Conservation (phyloP, 2,329 filamentous ascomycete species). For the Elsinoe fawcettii region DNA sequence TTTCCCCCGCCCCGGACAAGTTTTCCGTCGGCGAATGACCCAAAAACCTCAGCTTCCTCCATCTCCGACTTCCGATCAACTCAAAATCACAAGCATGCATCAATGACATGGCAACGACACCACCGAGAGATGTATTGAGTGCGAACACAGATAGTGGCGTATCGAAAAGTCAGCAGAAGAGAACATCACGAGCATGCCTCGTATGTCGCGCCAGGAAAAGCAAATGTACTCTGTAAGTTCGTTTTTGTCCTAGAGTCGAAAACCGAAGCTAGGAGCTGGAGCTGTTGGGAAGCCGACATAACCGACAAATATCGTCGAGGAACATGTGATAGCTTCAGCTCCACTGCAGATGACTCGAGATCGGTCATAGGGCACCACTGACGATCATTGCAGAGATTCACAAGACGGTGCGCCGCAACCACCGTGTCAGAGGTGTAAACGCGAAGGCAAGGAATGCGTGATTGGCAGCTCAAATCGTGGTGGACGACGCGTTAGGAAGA, state of each 20-base stretch:
- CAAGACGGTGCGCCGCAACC: conserved; percentile 42
- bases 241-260: neutral
- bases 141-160: conserved; percentile 13
- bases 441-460: conserved; percentile 51
- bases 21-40: conserved; percentile 8
- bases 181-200: conserved; percentile 35
- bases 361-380: conserved; percentile 19
- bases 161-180: conserved; percentile 2
- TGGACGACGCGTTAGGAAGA: conserved; percentile 33
- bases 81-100: neutral
- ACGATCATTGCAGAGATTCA: conserved; percentile 29
- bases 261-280: neutral
- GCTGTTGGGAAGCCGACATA: neutral
- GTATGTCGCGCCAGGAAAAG: conserved; percentile 45
- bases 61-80: conserved; percentile 7
- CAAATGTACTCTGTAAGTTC: conserved; percentile 44
- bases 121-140: conserved; percentile 8
- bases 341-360: neutral
- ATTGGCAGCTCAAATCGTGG: conserved; percentile 53
- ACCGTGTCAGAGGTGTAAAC: conserved; percentile 51
- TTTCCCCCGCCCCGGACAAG: neutral
- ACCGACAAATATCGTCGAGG: conserved; percentile 1
- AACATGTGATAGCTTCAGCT: conserved; percentile 16
- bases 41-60: neutral
- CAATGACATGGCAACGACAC: conserved; percentile 12